Percentiles rank a stretch among this genome's conserved stretches.
Conservation (phyloP, 768 basidiomycete species). For the Mycena filopes region DNA sequence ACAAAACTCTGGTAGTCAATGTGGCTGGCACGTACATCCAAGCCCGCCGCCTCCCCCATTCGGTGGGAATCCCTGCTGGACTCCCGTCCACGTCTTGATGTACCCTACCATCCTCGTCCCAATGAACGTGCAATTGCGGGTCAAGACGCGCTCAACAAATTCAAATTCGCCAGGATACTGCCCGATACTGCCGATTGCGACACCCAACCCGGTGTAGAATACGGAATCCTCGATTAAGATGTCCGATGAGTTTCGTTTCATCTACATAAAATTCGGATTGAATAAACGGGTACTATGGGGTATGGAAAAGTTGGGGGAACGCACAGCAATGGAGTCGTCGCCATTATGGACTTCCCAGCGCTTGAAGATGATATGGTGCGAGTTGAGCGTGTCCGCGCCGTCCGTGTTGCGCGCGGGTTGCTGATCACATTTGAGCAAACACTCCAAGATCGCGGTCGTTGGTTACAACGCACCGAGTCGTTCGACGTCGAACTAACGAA, state of each 20-base stretch:
- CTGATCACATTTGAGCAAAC: slow-evolving; percentile 23
- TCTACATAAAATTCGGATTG: too few relatives aligned
- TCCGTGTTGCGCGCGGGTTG: slow-evolving; percentile 49
- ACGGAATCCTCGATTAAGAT: slow-evolving; percentile 51
- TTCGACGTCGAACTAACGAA: slow-evolving; percentile 53
- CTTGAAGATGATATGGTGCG: slow-evolving; percentile 50
- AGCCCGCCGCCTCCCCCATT: slow-evolving; percentile 49
- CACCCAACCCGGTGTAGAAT: slow-evolving; percentile 50
- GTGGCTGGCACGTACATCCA: slow-evolving; percentile 36
- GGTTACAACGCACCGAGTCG: slow-evolving; percentile 37
- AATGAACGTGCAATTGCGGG: slow-evolving; percentile 39
- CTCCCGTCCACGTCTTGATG: slow-evolving; percentile 50
- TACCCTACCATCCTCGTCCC: slow-evolving; percentile 42
- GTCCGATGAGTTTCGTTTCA: slow-evolving; percentile 54
- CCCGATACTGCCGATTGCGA: slow-evolving; percentile 52
- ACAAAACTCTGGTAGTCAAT: background rate
- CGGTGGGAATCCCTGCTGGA: slow-evolving; percentile 44
- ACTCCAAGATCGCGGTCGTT: background rate
- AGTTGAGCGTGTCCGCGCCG: slow-evolving; percentile 49
- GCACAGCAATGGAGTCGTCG: slow-evolving; percentile 53
- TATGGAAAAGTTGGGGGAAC: too few relatives aligned
- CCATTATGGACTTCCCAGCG: slow-evolving; percentile 51
- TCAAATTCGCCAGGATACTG: slow-evolving; percentile 46
- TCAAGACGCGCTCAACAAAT: slow-evolving; percentile 44
- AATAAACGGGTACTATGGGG: too few relatives aligned